Conservation (phyloP, 495 filamentous ascomycete species). For the Usnea hakonensis region DNA sequence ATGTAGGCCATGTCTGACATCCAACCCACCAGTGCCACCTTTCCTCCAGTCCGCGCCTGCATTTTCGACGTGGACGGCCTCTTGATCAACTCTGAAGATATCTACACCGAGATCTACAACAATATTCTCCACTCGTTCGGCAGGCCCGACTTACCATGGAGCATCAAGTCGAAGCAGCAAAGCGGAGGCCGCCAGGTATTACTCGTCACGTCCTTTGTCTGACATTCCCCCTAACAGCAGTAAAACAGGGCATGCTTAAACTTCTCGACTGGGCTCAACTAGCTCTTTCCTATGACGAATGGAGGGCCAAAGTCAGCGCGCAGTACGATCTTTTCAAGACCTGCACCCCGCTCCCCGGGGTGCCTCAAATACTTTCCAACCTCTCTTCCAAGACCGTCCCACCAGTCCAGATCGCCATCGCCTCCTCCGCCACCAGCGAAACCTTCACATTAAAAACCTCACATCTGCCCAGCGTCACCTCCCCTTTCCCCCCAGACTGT, state of each 20-base stretch:
- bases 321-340: conserved; percentile 25
- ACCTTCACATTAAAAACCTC: conserved; percentile 15
- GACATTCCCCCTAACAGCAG: neutral
- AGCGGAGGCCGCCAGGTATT: conserved; percentile 24
- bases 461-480: conserved; percentile 12
- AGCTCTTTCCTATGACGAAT: conserved; percentile 30
- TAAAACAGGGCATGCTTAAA: conserved; percentile 16
- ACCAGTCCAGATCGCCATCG: conserved; percentile 14
- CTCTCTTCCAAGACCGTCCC: conserved; percentile 17
- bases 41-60: conserved; percentile 37
- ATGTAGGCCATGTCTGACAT: neutral
- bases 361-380: conserved; percentile 27
- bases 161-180: conserved; percentile 27
- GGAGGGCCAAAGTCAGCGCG: conserved; percentile 25
- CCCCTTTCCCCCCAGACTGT: conserved; percentile 14
- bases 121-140: conserved; percentile 30
- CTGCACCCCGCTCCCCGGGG: conserved; percentile 33
- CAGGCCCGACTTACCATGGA: conserved; percentile 22
- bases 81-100: conserved; percentile 39
- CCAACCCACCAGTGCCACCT: conserved; percentile 16
- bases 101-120: conserved; percentile 32
- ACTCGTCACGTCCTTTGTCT: neutral
- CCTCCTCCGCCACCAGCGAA: conserved; percentile 7
- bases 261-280: conserved; percentile 31
- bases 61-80: conserved; percentile 41